Evolutionary conservation across 331 rosid species (phyloP), one percentile per base, ranked within the genome.

Genomic region (Stylosanthes scabra): DNA sequence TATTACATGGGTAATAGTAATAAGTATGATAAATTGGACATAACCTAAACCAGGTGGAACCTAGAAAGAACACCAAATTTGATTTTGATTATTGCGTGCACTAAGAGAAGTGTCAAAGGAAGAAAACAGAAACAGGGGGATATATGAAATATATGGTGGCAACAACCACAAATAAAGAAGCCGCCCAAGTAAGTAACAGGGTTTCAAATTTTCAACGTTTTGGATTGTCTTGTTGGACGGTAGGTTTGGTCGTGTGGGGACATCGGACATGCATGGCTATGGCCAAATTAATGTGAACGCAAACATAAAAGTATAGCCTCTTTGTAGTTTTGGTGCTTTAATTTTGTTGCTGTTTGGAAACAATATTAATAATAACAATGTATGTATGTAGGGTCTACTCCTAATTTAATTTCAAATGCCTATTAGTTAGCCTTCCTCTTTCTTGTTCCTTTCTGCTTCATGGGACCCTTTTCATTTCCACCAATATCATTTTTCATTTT

Each of bases 171-270:
- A 59, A 71, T 68, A 71, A 87, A 73, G 63, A 78, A 85, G 80
- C 76, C 57, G 91, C 76, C 87, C 81, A 83, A 72, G 27, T 28
- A 42, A 66, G 76, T 15, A 76, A 72, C 60, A 34, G 39, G 74
- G 74, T 50, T 77, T 56, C 9, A 74, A 74, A 70, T 50, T 78
- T 74, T 83, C 81, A 85, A 79, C 63, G 67, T 10, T 70, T 10
- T 70, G 9, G 55, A 65, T 41, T 34, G 39, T 34, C 6, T 46
- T 28, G 68, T 63, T 83, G 77, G 88, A 76, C 80, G 84, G 84
- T 81, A 81, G 79, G 80, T 69, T 83, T 66, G 86, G 86, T 83
- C 71, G 46, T 41, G 87, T 85, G 83, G 90, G 90, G 25, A 20
- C 25, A 20, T 20, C 25, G 1, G 87, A 79, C 88, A 46, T 55